Conservation (phyloP, 2,329 filamentous ascomycete species). For the Pleurostoma richardsiae region DNA sequence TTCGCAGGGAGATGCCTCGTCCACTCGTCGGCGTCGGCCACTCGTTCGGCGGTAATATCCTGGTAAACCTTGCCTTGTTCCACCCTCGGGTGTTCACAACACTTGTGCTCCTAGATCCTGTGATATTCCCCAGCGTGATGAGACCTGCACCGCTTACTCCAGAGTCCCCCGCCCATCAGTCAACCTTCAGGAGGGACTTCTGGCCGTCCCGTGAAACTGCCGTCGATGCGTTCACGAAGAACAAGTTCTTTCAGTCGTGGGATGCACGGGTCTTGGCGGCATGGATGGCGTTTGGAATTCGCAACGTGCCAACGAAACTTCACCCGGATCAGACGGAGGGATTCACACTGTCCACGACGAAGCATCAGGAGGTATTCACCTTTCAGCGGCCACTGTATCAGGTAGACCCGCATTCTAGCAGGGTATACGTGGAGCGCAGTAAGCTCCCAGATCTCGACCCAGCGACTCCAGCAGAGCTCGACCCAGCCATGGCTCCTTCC, state of each 20-base stretch:
- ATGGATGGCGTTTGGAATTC: conserved; percentile 69
- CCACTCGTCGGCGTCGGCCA: conserved; percentile 84
- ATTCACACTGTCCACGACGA: conserved; percentile 74
- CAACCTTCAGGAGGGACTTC: conserved; percentile 67
- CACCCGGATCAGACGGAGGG: conserved; percentile 38
- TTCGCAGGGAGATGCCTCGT: conserved; percentile 72
- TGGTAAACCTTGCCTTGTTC: conserved; percentile 67
- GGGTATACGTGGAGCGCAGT: conserved; percentile 30
- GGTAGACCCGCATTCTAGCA: conserved; percentile 23
- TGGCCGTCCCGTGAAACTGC: conserved; percentile 78
- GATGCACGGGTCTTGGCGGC: conserved; percentile 72
- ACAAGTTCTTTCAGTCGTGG: conserved; percentile 77
- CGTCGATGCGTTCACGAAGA: conserved; percentile 58
- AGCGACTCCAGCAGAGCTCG: conserved; percentile 21
- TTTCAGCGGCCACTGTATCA: conserved; percentile 60
- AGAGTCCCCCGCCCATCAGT: conserved; percentile 31
- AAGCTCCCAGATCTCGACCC: conserved; percentile 41
- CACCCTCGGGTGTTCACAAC: conserved; percentile 76
- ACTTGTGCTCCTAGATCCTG: conserved; percentile 76
- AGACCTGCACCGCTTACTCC: conserved; percentile 25
- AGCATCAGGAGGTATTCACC: conserved; percentile 83
- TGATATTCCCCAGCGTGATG: conserved; percentile 53
- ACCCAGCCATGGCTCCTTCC: conserved; percentile 43
- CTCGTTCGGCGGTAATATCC: conserved; percentile 76
- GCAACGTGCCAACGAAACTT: conserved; percentile 61